Evolutionary conservation across 495 filamentous ascomycete species (phyloP).

Genomic region (Cryomyces antarcticus): DNA sequence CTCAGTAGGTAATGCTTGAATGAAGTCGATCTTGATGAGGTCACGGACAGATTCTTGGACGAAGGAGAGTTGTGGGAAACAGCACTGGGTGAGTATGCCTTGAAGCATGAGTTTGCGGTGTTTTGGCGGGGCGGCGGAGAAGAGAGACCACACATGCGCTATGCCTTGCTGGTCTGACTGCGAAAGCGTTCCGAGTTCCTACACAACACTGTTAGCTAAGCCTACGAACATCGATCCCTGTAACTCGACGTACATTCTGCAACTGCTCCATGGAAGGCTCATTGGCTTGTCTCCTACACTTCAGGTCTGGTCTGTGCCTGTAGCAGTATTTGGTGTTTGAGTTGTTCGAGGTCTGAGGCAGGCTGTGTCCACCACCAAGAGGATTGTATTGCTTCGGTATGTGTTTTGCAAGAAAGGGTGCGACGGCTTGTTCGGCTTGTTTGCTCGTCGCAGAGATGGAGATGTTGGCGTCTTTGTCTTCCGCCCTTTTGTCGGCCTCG

Average conservation of each 20-base stretch:
- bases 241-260: conserved; percentile 43
- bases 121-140: conserved; percentile 84
- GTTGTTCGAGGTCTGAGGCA: conserved; percentile 18
- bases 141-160: conserved; percentile 88
- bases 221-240: conserved; percentile 1
- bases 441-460: conserved; percentile 12
- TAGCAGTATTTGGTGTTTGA: conserved; percentile 89
- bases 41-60: conserved; percentile 73
- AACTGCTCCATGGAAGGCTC: conserved; percentile 90
- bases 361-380: conserved; percentile 26
- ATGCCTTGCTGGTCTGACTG: conserved; percentile 80
- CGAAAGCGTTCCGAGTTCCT: conserved; percentile 68
- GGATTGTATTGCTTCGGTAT: conserved; percentile 70
- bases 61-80: conserved; percentile 88
- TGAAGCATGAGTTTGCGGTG: conserved; percentile 89
- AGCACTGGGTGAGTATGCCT: conserved; percentile 86
- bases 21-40: conserved; percentile 87
- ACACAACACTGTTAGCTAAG: conserved; percentile 4
- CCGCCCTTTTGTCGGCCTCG: neutral
- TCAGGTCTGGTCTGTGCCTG: conserved; percentile 80
- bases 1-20: conserved; percentile 72
- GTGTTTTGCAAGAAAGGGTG: conserved; percentile 68
- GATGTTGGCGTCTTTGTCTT: conserved; percentile 3
- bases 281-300: conserved; percentile 79
- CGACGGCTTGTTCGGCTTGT: conserved; percentile 35